Percentiles rank a stretch among this genome's conserved stretches.
phyloP scores from a whole-genome alignment of 345 rosid genomes.

The Bruguiera sexangula region DNA sequence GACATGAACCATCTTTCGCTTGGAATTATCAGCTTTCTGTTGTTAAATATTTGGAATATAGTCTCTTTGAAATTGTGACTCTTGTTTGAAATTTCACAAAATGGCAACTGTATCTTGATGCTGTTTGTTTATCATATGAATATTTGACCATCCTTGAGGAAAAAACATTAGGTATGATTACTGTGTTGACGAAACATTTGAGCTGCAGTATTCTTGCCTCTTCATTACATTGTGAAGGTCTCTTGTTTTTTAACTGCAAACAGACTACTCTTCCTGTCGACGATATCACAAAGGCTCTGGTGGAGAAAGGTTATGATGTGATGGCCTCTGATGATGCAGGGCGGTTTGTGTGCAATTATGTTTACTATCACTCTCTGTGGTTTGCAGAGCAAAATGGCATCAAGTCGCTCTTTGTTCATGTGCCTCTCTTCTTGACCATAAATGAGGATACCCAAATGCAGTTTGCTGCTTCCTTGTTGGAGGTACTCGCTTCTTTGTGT shows the following conservation, averaged over 20 bases:
- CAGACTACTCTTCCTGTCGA: constrained; percentile 69
- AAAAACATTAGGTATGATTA: too few relatives aligned
- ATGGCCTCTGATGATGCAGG: constrained; percentile 88
- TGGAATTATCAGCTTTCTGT: too few relatives aligned
- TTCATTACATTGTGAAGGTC: constrained; percentile 1
- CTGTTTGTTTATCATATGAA: background rate
- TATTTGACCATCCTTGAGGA: too few relatives aligned
- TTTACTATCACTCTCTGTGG: constrained; percentile 88
- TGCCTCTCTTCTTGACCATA: constrained; percentile 87
- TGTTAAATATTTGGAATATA: too few relatives aligned
- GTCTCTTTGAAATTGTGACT: background rate
- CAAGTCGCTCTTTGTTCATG: constrained; percentile 84
- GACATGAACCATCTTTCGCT: too few relatives aligned
- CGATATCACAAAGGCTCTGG: constrained; percentile 54
- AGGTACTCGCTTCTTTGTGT: constrained; percentile 71
- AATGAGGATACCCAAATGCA: constrained; percentile 92
- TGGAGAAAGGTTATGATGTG: constrained; percentile 71
- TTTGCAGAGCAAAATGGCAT: constrained; percentile 78
- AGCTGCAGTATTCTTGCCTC: background rate
- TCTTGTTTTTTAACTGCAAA: constrained; percentile 8
- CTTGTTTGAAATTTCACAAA: background rate
- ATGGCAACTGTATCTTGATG: background rate
- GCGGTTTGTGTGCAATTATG: constrained; percentile 95
- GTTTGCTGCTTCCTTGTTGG: constrained; percentile 80
- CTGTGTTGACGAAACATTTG: too few relatives aligned